phyloP scores from a whole-genome alignment of 768 basidiomycete species.

The Pleurotus eryngii region DNA sequence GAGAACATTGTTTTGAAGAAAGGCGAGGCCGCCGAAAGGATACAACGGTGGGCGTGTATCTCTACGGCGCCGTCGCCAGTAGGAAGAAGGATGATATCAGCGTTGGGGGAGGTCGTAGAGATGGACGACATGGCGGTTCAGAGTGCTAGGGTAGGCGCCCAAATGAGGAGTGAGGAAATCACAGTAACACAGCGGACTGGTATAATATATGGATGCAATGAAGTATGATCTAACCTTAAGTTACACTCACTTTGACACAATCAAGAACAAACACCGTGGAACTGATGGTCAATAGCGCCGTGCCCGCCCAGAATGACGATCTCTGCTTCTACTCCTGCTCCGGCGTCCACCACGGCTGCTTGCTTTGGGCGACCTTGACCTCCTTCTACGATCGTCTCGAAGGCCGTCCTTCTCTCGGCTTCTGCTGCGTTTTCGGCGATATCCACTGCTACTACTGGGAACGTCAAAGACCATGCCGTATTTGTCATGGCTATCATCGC shows the following conservation, averaged over 20 bases:
- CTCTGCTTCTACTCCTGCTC: constrained; percentile 25
- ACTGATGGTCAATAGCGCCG: background rate
- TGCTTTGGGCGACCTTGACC: constrained; percentile 33
- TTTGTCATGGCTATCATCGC: constrained; percentile 27
- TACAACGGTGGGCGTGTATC: constrained; percentile 59
- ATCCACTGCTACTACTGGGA: constrained; percentile 34
- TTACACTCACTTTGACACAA: constrained; percentile 3
- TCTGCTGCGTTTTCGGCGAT: constrained; percentile 47
- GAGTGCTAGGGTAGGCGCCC: background rate
- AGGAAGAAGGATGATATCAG: constrained; percentile 53
- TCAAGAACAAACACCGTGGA: constrained; percentile 1
- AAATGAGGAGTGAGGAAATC: background rate
- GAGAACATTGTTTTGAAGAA: constrained; percentile 71
- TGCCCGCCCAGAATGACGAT: constrained; percentile 16
- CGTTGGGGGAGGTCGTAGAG: constrained; percentile 32
- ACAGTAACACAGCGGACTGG: background rate
- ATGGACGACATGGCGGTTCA: constrained; percentile 7
- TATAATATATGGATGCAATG: background rate
- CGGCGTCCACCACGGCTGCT: constrained; percentile 16
- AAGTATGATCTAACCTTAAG: background rate
- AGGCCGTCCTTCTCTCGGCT: constrained; percentile 38
- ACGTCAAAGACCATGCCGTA: constrained; percentile 89
- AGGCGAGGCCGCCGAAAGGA: constrained; percentile 61
- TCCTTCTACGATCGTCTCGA: constrained; percentile 27
- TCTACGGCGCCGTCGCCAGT: constrained; percentile 35